Evolutionary conservation across 805 yeast genomes (phyloP).

Genomic region (Kuraishia cidri): DNA sequence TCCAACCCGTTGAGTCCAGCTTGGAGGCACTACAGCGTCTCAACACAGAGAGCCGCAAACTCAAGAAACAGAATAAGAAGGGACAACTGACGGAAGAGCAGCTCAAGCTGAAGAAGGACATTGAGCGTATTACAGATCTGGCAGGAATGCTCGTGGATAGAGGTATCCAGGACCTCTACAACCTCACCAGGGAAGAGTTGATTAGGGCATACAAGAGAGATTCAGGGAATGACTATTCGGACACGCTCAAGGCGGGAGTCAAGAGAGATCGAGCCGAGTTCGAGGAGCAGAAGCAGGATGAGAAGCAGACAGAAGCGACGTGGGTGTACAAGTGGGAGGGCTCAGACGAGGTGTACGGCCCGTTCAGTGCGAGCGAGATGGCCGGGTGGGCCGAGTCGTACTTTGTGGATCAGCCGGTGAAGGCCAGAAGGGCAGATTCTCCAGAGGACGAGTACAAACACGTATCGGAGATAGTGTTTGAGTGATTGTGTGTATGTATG

Average conservation of each 20-base stretch:
- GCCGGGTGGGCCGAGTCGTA: conserved; percentile 40
- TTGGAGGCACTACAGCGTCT: conserved; percentile 42
- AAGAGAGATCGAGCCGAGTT: conserved; percentile 13
- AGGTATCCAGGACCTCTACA: conserved; percentile 37
- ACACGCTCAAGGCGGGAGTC: conserved; percentile 2
- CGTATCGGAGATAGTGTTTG: too few relatives aligned
- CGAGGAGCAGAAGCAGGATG: conserved; percentile 7
- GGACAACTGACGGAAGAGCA: conserved; percentile 6
- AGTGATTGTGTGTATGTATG: too few relatives aligned
- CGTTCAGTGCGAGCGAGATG: conserved; percentile 45
- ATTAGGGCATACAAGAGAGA: conserved; percentile 30
- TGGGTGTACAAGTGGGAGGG: conserved; percentile 45
- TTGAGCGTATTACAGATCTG: conserved; percentile 34
- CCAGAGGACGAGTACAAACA: too few relatives aligned
- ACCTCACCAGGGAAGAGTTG: conserved; percentile 46
- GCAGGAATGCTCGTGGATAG: conserved; percentile 35
- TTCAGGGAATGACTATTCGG: conserved; percentile 27
- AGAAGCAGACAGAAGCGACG: conserved; percentile 8
- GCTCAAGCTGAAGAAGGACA: conserved; percentile 14
- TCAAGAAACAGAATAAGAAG: conserved; percentile 5
- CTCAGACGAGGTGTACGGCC: conserved; percentile 34
- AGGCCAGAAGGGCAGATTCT: conserved; percentile 24
- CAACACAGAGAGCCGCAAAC: conserved; percentile 15
- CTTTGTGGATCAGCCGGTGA: conserved; percentile 32
- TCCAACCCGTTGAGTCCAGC: conserved; percentile 55